Conservation (phyloP, 495 filamentous ascomycete species). For the Chaetomidium leptoderma region DNA sequence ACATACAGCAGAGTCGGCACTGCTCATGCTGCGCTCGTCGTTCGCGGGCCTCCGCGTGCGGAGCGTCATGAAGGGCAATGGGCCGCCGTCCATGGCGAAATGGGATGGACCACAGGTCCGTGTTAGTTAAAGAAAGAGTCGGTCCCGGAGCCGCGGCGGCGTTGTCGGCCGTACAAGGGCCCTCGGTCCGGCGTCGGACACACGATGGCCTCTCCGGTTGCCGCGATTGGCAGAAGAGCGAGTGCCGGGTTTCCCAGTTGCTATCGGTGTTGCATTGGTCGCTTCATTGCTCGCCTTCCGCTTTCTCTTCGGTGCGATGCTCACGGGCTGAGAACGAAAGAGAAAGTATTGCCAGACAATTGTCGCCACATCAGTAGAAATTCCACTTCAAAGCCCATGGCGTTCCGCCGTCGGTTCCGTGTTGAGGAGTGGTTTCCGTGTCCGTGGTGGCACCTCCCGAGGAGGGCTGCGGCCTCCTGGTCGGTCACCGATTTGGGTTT, state of each 20-base stretch:
- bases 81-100: constrained; percentile 29
- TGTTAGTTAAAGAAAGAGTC: constrained; percentile 1
- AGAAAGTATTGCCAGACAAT: neutral
- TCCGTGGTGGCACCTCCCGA: neutral
- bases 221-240: constrained; percentile 1
- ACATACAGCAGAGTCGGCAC: constrained; percentile 47
- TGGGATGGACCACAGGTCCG: neutral
- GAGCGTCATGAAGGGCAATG: constrained; percentile 41
- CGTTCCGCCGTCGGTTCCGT: constrained; percentile 2
- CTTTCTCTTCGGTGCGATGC: neutral
- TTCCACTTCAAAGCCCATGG: neutral
- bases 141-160: neutral
- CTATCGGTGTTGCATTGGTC: constrained; percentile 8
- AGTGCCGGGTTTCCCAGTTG: neutral
- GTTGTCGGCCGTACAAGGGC: neutral
- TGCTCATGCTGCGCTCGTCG: constrained; percentile 42
- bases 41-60: constrained; percentile 39
- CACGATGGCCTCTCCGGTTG: neutral
- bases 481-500: constrained; percentile 34
- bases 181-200: constrained; percentile 2
- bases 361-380: neutral
- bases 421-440: constrained; percentile 3
- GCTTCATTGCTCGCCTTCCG: neutral
- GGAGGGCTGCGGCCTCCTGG: constrained; percentile 20
- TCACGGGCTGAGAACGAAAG: neutral